Evolutionary conservation across 257 asterid genomes (phyloP).

Genomic region (Anisodus tanguticus): DNA sequence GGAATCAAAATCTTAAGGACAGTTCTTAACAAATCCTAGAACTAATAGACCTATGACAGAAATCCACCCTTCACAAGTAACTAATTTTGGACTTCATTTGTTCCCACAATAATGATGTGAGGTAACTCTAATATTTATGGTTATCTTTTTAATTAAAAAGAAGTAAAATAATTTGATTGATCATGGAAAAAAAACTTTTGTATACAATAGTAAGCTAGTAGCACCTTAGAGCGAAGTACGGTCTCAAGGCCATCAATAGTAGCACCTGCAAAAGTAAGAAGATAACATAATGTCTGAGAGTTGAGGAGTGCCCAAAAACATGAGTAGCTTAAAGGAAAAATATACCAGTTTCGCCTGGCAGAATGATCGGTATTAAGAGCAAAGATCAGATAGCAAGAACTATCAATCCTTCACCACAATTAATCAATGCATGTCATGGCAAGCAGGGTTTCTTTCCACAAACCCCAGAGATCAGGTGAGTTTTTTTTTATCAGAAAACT

Average conservation of each 20-base stretch:
- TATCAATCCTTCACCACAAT: constrained; percentile 6
- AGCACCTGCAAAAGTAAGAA: constrained; percentile 64
- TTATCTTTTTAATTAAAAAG: neutral
- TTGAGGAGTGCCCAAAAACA: constrained; percentile 22
- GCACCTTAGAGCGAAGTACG: constrained; percentile 85
- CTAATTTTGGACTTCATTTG: constrained; percentile 11
- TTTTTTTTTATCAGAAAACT: neutral
- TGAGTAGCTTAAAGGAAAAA: constrained; percentile 9
- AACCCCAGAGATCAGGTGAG: neutral
- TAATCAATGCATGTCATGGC: constrained; percentile 4
- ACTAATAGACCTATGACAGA: neutral
- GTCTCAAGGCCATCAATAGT: constrained; percentile 86
- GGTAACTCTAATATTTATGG: neutral
- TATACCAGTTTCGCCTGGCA: neutral
- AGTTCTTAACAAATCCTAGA: constrained; percentile 19
- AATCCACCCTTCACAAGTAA: constrained; percentile 30
- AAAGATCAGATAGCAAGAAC: constrained; percentile 24
- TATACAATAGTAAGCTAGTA: neutral
- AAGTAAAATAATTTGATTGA: neutral
- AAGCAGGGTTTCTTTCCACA: constrained; percentile 14
- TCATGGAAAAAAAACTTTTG: neutral
- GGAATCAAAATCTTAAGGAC: neutral
- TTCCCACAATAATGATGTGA: constrained; percentile 18
- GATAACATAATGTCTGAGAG: constrained; percentile 27
- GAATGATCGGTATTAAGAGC: neutral